A percentile compares a stretch with the other conserved stretches of the same genome.
phyloP scores from a whole-genome alignment of 331 rosid species.

The Malus hybrid region DNA sequence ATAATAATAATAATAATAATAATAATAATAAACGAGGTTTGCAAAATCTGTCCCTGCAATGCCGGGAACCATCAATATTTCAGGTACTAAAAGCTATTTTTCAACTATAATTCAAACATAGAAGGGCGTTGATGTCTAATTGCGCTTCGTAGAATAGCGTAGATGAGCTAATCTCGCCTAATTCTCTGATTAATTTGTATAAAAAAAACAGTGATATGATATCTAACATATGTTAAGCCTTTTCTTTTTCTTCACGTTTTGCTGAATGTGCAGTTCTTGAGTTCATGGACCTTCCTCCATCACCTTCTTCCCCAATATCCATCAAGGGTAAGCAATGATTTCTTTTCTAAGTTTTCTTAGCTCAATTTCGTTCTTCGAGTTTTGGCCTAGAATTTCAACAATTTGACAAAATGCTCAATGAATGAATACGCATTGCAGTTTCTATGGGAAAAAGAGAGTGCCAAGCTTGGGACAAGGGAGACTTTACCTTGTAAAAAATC shows the following conservation, averaged over 20 bases:
- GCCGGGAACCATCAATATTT: slow-evolving; percentile 90
- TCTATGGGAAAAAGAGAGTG: slow-evolving; percentile 68
- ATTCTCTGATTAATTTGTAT: too few species aligned
- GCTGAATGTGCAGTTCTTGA: slow-evolving; percentile 45
- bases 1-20: background rate
- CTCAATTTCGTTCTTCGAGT: background rate
- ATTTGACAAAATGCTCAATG: slow-evolving; percentile 1
- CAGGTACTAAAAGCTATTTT: slow-evolving; percentile 43
- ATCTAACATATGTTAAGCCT: background rate
- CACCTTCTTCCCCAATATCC: slow-evolving; percentile 48
- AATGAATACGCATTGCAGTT: slow-evolving; percentile 42
- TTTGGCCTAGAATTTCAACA: background rate
- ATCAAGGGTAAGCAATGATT: slow-evolving; percentile 44
- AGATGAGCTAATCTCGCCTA: too few species aligned
- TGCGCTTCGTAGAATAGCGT: too few species aligned
- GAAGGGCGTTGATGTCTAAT: background rate
- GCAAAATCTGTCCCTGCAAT: slow-evolving; percentile 31
- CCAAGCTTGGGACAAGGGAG: slow-evolving; percentile 57
- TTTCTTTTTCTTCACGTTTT: background rate
- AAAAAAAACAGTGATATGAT: background rate
- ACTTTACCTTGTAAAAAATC: slow-evolving; percentile 61
- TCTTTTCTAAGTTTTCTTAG: background rate
- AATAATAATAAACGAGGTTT: background rate
- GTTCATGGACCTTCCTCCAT: slow-evolving; percentile 51
- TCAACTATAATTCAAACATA: slow-evolving; percentile 10